Conservation (phyloP, 306 rosid genomes). For the Pachyrhizus erosus region DNA sequence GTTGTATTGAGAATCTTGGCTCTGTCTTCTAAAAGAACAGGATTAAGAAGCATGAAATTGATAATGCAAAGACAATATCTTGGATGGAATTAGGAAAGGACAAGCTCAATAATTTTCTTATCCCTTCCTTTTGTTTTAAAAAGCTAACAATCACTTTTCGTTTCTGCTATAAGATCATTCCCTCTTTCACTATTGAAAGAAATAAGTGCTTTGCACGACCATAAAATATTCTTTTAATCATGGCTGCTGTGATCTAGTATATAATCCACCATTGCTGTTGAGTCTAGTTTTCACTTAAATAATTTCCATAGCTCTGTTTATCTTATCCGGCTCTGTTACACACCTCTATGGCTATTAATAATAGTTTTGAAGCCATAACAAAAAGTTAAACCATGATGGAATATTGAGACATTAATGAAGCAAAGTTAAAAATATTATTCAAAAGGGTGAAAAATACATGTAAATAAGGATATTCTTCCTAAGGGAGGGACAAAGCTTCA, state of each 20-base stretch:
- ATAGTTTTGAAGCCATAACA: slow-evolving; percentile 3
- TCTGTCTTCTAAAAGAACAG: neutral
- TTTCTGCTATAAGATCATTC: neutral
- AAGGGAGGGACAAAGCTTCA: neutral
- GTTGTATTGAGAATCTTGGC: slow-evolving; percentile 2
- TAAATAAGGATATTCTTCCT: slow-evolving; percentile 3
- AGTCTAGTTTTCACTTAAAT: neutral
- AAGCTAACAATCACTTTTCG: neutral
- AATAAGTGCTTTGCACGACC: neutral
- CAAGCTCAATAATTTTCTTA: neutral
- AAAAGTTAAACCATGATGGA: neutral
- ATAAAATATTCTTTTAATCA: neutral
- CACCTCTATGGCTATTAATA: neutral
- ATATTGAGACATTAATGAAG: neutral
- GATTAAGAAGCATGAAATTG: slow-evolving; percentile 24
- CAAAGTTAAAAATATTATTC: neutral
- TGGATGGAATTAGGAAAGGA: neutral
- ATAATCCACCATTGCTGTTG: neutral
- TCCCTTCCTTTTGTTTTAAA: neutral
- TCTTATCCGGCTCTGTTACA: neutral
- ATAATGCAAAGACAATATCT: slow-evolving; percentile 20
- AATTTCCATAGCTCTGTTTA: neutral
- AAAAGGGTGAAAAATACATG: neutral
- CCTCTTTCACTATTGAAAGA: neutral
- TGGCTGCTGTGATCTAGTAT: neutral